Evolutionary conservation across 306 rosid species (phyloP).

Genomic region (Vicia sativa): DNA sequence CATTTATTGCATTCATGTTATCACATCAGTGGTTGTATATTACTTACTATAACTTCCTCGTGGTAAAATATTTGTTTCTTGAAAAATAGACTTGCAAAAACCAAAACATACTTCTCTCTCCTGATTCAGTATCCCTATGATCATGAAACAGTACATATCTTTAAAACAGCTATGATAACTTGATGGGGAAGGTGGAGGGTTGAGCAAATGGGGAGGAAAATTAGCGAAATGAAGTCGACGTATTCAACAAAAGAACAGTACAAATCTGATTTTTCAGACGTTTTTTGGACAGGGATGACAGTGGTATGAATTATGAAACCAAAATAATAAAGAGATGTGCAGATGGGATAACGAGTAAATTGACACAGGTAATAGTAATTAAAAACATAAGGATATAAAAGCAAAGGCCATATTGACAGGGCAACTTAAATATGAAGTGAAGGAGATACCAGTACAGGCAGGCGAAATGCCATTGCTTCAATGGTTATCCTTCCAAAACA

Average conservation of each 20-base stretch:
- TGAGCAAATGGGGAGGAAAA: slow-evolving; percentile 12
- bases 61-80: no score
- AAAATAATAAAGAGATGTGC: no score
- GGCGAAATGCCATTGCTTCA: slow-evolving; percentile 87
- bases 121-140: neutral
- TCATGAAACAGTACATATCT: neutral
- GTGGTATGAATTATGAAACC: neutral
- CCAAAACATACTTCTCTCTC: slow-evolving; percentile 5
- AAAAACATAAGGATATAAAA: neutral
- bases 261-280: neutral
- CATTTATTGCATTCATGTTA: no score
- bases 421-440: slow-evolving; percentile 6
- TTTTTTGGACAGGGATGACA: neutral
- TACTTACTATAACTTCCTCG: no score
- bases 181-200: neutral
- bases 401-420: slow-evolving; percentile 14
- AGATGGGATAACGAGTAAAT: neutral
- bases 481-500: slow-evolving; percentile 88
- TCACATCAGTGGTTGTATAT: no score
- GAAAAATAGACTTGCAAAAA: no score
- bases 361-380: neutral
- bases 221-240: neutral
- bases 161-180: neutral
- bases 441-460: slow-evolving; percentile 76
- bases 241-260: slow-evolving; percentile 4